Base-by-base conservation (phyloP, 768 basidiomycete genomes). In the Favolaschia claudopus region DNA sequence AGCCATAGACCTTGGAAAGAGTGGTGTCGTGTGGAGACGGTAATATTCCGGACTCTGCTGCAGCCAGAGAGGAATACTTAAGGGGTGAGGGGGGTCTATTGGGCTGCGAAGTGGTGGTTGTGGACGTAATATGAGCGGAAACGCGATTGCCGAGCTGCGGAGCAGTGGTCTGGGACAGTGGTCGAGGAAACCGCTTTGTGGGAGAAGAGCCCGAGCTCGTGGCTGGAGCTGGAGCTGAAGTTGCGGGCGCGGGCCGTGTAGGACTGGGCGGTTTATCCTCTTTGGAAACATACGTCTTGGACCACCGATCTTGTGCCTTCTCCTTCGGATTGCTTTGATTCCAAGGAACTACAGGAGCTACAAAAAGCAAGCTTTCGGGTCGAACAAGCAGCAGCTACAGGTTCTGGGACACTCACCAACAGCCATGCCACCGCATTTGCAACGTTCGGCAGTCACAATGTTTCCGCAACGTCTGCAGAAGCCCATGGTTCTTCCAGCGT, bases 401-500 rank as follows among this genome's bases (percentile, higher is more conserved):
- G n/a, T n/a, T n/a, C n/a, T n/a, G n/a, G n/a, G n/a, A n/a, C n/a
- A 80, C 92, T 67, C 69, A 93, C 92, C 92, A 52, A 91, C 92
- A 51, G 89, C 77, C 17, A 80, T 77, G 51, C 93, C 93, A 63
- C 93, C 92, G 72, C 92, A 95, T 73, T 84, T 88, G 74, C 91
- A 93, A 49, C 89, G 89, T 38, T 77, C 73, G 45, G 85, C 85
- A 32, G 79, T 69, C 29, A 93, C 91, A 57, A 95, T 92, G 62
- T 93, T 89, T 55, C 92, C 93, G 69, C 92, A 95, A 70, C 91
- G 81, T 58, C 90, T 83, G 77, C 93, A 95, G 68, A 94, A 94
- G 22, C 89, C 89, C 92, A 94, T 94, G 22, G 48, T 33, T 36
- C 46, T 22, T 43, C 39, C 34, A 46, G 33, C 32, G 32, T 20